phyloP scores from a whole-genome alignment of 2,329 filamentous ascomycete species.

The Fusarium graminum region DNA sequence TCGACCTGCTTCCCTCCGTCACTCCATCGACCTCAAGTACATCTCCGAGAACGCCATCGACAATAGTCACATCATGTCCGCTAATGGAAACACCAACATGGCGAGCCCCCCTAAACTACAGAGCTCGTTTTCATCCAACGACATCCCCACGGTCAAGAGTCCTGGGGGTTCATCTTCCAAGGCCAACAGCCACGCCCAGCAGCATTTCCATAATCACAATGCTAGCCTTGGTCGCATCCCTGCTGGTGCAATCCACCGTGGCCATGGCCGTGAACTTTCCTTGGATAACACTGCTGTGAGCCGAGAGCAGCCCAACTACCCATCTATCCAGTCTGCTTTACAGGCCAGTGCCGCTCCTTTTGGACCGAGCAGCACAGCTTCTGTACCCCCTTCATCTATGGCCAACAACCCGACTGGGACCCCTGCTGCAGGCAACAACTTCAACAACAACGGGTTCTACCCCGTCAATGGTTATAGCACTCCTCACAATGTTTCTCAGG shows the following conservation, averaged over 20 bases:
- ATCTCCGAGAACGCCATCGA: constrained; percentile 62
- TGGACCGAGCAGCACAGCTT: constrained; percentile 67
- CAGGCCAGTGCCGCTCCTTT: constrained; percentile 86
- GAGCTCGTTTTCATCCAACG: constrained; percentile 90
- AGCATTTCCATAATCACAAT: constrained; percentile 81
- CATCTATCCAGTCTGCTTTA: constrained; percentile 76
- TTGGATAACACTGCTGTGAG: constrained; percentile 59
- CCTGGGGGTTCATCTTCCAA: constrained; percentile 64
- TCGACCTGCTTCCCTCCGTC: constrained; percentile 64
- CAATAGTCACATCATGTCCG: constrained; percentile 56
- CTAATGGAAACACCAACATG: constrained; percentile 65
- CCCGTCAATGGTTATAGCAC: constrained; percentile 49
- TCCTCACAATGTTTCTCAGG: constrained; percentile 45
- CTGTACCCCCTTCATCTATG: constrained; percentile 48
- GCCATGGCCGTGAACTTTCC: constrained; percentile 80
- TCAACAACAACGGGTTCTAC: constrained; percentile 53
- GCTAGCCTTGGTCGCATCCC: constrained; percentile 85
- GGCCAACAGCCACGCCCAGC: constrained; percentile 71
- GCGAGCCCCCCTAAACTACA: constrained; percentile 80
- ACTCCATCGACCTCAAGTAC: constrained; percentile 70
- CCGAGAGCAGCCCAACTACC: constrained; percentile 65
- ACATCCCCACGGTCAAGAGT: constrained; percentile 87
- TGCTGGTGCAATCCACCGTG: constrained; percentile 71
- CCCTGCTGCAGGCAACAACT: constrained; percentile 49
- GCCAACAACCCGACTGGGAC: constrained; percentile 45